Conservation (phyloP, 306 rosid genomes). For the Vachellia collinsii region DNA sequence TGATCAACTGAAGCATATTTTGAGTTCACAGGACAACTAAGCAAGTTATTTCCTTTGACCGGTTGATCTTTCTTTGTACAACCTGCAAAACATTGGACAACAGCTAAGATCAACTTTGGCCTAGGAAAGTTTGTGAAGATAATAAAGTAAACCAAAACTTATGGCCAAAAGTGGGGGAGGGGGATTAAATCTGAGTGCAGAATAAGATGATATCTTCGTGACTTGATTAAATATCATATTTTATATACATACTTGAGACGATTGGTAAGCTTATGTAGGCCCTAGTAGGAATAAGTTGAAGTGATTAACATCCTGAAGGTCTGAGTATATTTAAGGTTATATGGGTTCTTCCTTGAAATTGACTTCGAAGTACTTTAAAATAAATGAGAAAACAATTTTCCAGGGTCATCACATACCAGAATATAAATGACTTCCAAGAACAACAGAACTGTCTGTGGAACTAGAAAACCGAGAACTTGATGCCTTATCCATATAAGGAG, state of each 20-base stretch:
- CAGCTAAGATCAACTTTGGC: constrained; percentile 32
- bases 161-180: neutral
- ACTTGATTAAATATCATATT: too few relatives aligned
- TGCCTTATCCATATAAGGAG: constrained; percentile 53
- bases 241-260: neutral
- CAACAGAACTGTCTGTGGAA: constrained; percentile 46
- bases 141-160: constrained; percentile 20
- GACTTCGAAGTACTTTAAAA: constrained; percentile 23
- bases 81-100: constrained; percentile 53
- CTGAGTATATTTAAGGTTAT: constrained; percentile 15
- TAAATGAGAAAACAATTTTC: constrained; percentile 28
- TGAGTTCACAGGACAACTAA: constrained; percentile 35
- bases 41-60: constrained; percentile 45
- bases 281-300: neutral
- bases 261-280: constrained; percentile 3
- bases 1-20: constrained; percentile 54
- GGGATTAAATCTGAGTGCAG: too few relatives aligned
- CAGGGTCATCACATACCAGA: constrained; percentile 53
- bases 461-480: constrained; percentile 46
- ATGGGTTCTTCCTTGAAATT: constrained; percentile 31
- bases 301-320: constrained; percentile 12
- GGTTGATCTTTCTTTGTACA: constrained; percentile 48
- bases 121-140: constrained; percentile 15
- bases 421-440: constrained; percentile 50
- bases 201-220: too few relatives aligned